Base-by-base conservation (phyloP, 2,329 filamentous ascomycete species). In the Chaetomium strumarium region DNA sequence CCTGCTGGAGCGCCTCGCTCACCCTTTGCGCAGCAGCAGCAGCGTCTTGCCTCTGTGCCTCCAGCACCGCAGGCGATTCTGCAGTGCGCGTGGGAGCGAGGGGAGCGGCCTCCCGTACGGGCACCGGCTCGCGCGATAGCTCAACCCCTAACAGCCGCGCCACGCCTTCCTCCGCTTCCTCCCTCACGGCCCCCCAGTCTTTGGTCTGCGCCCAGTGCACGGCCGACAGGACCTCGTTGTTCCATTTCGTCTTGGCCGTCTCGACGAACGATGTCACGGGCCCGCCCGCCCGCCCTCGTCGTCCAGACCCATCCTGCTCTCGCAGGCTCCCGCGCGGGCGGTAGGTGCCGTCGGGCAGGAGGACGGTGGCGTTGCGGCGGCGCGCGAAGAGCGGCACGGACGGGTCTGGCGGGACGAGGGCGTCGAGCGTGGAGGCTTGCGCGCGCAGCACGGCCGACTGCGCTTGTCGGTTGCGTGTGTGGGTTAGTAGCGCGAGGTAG, bases 211-310 rank as follows among this genome's bases (percentile, higher is more conserved):
- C 78, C 76, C 81, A 85, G 53, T 75, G 75, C 51, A 86, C 84
- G 47, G 84, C 76, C 55, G 75, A 75, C 66, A 85, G 79, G 34
- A 92, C 69, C 68, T 92, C 87, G 46, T 77, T 69, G 67, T 93
- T 92, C 88, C 88, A 92, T 55, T 80, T 75, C 63, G 88, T 84
- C 73, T 92, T 92, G 62, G 84, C 76, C 34, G 80, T 73, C 65
- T 90, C 86, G 49, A 83, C 66, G 46, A 87, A 71, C 44, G 76
- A 55, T n/a, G 75, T 29, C 29, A 77, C 75, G 56, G 78, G 73
- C 60, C 79, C 47, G 77, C 69, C 36, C 74, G 24, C 24, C 24
- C 24, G 24, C 7, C 72, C 43, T 76, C 74, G 37, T 74, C 67
- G 17, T 62, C 80, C 76, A 40, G 75, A 71, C 5, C 13, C 34